Evolutionary conservation across 164 flowering plant species (phyloP), one percentile per base, ranked within the genome.

Genomic region (Sextonia rubra): DNA sequence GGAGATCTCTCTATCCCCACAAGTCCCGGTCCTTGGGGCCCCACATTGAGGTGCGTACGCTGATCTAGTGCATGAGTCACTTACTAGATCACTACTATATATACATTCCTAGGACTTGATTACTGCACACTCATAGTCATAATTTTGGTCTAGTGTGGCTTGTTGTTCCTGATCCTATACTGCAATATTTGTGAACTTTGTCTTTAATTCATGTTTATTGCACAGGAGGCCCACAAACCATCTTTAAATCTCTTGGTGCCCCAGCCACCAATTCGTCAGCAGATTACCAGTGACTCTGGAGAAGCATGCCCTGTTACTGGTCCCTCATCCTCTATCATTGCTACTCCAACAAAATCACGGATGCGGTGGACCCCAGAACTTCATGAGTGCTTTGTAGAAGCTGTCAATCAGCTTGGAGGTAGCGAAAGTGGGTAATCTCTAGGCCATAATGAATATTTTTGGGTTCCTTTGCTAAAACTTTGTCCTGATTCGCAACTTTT

Each of bases 361-460:
- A 89, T 89, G 90, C 82, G 93, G 7, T 89, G 93, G 93, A 89
- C 91, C 14, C 89, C 83, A 20, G 93, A 89, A 74, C 90, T 87
- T 52, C 93, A 89, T 72, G 93, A 89, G 68, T 78, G 90, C 73
- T 89, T 89, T 82, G 91, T 87, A 25, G 86, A 86, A 68, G 91
- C 91, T 69, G 86, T 84, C 65, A 82, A 83, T 72, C 77, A 81
- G 66, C 91, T 89, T 78, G 93, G 91, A 75, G 93, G 93, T 48
- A 76, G 89, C 83, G 93, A 89, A 73, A 77, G 93, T 89, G 47
- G 8, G 87, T 79, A 70, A 7, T 62, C 47, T 75, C 66, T 64
- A 27, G 32, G 48, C 56, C 61, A 47, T 73, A 64, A 26, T 18
- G 56, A 14, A 66, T 52, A 20, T 61, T 22, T 23, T 69, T 29